Evolutionary conservation across 257 asterid genomes (phyloP).

Genomic region (Linaria vulgaris): DNA sequence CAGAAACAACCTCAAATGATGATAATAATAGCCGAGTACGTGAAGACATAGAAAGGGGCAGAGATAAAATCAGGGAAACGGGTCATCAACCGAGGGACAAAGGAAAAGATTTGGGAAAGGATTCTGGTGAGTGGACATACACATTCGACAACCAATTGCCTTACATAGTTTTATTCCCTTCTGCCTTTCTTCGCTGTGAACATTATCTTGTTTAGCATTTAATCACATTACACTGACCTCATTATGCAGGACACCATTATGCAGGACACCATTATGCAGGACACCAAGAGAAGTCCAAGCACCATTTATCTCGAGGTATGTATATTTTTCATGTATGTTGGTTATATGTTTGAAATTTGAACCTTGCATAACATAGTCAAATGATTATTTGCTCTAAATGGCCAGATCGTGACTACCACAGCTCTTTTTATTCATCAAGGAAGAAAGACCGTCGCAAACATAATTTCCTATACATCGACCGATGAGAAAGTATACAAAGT

Average conservation of each 20-base stretch:
- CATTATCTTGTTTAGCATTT: background rate
- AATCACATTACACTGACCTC: background rate
- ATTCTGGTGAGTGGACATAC: slow-evolving; percentile 38
- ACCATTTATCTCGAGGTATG: slow-evolving; percentile 76
- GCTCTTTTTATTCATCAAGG: slow-evolving; percentile 62
- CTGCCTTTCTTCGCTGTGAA: background rate
- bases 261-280: no score
- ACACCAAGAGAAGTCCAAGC: slow-evolving; percentile 63
- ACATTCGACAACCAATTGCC: background rate
- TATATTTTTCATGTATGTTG: background rate
- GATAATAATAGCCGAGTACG: slow-evolving; percentile 47
- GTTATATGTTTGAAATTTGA: background rate
- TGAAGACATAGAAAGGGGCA: slow-evolving; percentile 64
- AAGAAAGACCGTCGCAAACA: slow-evolving; percentile 79
- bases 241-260: no score
- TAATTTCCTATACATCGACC: slow-evolving; percentile 46
- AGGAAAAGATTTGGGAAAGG: no score
- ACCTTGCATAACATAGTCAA: background rate
- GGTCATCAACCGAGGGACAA: slow-evolving; percentile 69
- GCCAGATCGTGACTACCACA: slow-evolving; percentile 69
- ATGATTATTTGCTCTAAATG: slow-evolving; percentile 10
- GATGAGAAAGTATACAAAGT: background rate
- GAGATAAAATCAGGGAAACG: slow-evolving; percentile 69
- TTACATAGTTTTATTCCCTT: background rate
- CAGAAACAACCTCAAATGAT: slow-evolving; percentile 44